These are phyloP conservation scores for Starmerella sirachaensis DNA, from an alignment of 805 yeast genomes.

Conservation along the genomic window DNA sequence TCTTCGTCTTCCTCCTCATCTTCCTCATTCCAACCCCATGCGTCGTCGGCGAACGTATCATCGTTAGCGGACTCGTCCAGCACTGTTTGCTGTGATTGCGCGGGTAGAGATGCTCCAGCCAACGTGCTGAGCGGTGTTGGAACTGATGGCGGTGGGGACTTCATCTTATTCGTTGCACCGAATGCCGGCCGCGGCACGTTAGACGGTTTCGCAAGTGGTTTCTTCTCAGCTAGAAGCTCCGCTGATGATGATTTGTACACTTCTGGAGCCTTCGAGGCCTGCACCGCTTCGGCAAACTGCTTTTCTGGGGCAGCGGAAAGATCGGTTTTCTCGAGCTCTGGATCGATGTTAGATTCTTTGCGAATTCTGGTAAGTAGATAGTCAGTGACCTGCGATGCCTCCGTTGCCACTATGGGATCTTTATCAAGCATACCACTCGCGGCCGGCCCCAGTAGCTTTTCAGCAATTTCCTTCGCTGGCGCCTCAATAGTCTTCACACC, in stretches of 20 bases:
- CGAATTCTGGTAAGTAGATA: slow-evolving; percentile 45
- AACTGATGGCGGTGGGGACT: slow-evolving; percentile 11
- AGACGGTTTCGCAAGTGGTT: too few species aligned
- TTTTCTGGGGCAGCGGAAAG: too few species aligned
- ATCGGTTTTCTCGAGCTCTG: slow-evolving; percentile 1
- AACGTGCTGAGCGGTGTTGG: slow-evolving; percentile 11
- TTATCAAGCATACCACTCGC: slow-evolving; percentile 75
- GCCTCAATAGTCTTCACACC: slow-evolving; percentile 65
- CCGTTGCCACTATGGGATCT: slow-evolving; percentile 53
- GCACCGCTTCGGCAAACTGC: too few species aligned
- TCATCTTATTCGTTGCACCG: background rate
- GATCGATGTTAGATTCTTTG: slow-evolving; percentile 30
- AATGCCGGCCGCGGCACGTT: background rate
- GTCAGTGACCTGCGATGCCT: slow-evolving; percentile 60
- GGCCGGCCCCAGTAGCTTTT: slow-evolving; percentile 68
- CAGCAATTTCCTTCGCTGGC: slow-evolving; percentile 62
- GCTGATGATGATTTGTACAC: too few species aligned
- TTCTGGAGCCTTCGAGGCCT: too few species aligned
- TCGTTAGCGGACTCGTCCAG: background rate
- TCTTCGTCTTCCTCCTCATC: slow-evolving; percentile 5
- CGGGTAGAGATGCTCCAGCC: background rate
- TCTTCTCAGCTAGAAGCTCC: too few species aligned
- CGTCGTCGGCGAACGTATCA: background rate
- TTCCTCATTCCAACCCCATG: slow-evolving; percentile 17
- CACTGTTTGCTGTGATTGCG: background rate